These are phyloP conservation scores for Xylaria digitata DNA, from an alignment of 2,329 filamentous ascomycete species.

Conservation along the genomic window DNA sequence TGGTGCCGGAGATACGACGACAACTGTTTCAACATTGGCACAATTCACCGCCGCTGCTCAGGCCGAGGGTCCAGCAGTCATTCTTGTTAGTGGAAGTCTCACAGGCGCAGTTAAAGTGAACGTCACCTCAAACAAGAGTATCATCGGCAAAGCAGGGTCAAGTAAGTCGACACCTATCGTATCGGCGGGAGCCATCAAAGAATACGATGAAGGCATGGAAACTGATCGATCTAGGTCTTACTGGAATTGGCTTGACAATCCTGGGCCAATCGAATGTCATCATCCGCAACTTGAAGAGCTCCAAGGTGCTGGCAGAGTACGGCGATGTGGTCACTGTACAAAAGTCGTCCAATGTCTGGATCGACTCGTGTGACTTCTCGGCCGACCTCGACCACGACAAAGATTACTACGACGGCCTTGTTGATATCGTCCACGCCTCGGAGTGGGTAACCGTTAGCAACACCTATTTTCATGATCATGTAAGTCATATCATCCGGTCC, in stretches of 20 bases:
- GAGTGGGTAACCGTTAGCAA: slow-evolving; percentile 63
- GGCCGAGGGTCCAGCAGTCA: slow-evolving; percentile 56
- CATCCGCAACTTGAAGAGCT: slow-evolving; percentile 63
- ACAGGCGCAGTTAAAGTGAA: slow-evolving; percentile 54
- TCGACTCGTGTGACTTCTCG: slow-evolving; percentile 68
- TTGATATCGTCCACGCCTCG: slow-evolving; percentile 67
- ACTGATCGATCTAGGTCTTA: slow-evolving; percentile 41
- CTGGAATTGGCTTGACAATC: slow-evolving; percentile 57
- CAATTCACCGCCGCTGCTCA: slow-evolving; percentile 60
- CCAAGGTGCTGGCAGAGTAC: slow-evolving; percentile 54
- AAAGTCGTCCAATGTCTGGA: slow-evolving; percentile 61
- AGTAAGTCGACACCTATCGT: slow-evolving; percentile 30
- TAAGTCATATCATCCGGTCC: slow-evolving; percentile 28
- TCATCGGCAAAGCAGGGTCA: slow-evolving; percentile 55
- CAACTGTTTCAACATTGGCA: slow-evolving; percentile 60
- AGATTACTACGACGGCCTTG: slow-evolving; percentile 70
- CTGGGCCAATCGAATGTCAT: slow-evolving; percentile 63
- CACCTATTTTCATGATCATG: slow-evolving; percentile 58
- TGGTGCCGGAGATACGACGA: slow-evolving; percentile 61
- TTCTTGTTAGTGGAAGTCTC: slow-evolving; percentile 57
- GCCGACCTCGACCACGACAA: slow-evolving; percentile 65
- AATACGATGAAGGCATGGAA: neutral
- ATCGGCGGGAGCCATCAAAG: neutral
- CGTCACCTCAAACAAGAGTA: slow-evolving; percentile 59
- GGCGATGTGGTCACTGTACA: slow-evolving; percentile 61